Percentiles rank a stretch among this genome's conserved stretches.
Conservation (phyloP, 331 rosid genomes). For the Arachis monticola region DNA sequence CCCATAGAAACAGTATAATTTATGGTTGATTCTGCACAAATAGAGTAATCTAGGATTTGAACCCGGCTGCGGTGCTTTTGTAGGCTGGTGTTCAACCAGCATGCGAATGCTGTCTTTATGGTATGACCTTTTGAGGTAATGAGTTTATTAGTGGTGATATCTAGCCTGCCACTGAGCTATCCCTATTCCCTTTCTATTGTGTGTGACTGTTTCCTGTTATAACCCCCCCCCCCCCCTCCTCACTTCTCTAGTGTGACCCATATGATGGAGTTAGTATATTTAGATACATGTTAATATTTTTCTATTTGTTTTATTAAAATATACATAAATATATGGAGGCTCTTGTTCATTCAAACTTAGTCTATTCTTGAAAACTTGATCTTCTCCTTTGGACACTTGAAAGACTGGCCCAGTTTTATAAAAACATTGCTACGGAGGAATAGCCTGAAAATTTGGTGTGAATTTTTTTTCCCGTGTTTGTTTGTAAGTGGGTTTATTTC, state of each 20-base stretch:
- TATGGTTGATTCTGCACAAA: neutral
- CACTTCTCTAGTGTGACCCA: neutral
- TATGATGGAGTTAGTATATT: slow-evolving; percentile 2
- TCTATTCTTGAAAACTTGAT: neutral
- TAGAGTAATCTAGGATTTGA: slow-evolving; percentile 1
- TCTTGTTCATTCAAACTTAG: neutral
- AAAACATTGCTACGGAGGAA: neutral
- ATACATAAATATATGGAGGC: neutral
- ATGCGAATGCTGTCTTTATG: neutral
- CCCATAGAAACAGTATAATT: slow-evolving; percentile 1
- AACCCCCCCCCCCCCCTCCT: too few relatives aligned
- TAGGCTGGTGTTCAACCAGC: slow-evolving; percentile 3
- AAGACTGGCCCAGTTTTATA: neutral
- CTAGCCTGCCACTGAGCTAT: neutral
- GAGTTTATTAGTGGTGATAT: neutral
- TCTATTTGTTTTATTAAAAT: neutral
- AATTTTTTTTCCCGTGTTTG: neutral
- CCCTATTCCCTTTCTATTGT: neutral
- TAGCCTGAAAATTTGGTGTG: slow-evolving; percentile 1
- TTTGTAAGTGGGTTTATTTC: neutral
- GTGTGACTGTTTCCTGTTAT: neutral
- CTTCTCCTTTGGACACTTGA: neutral
- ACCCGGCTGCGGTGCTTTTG: slow-evolving; percentile 8
- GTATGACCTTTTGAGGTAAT: slow-evolving; percentile 1
- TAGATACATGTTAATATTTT: slow-evolving; percentile 4